Evolutionary conservation across 345 rosid genomes (phyloP).

Genomic region (Gossypium sturtianum): DNA sequence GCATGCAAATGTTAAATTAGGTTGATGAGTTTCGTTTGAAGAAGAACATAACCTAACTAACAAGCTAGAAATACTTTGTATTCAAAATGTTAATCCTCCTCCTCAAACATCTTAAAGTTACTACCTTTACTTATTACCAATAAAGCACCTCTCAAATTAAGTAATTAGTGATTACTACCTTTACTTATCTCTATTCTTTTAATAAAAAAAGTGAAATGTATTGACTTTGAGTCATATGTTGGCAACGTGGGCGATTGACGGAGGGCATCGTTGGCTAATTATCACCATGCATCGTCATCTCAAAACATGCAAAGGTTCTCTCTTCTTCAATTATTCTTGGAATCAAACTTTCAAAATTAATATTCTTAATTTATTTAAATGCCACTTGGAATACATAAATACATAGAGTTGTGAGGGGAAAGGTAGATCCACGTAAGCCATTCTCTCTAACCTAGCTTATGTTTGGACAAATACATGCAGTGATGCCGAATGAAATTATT

Average conservation of each 20-base stretch:
- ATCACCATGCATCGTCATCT: neutral
- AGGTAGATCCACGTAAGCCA: neutral
- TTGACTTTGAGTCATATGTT: neutral
- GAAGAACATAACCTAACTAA: neutral
- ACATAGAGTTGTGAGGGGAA: neutral
- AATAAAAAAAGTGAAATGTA: too few relatives aligned
- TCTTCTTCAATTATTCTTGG: neutral
- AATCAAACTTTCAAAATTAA: neutral
- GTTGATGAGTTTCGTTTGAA: neutral
- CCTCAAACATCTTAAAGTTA: neutral
- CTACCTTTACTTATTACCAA: neutral
- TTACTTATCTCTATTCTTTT: too few relatives aligned
- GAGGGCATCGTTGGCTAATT: neutral
- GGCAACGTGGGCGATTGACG: neutral
- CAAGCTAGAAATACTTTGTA: too few relatives aligned
- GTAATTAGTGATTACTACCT: neutral
- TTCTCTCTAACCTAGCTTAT: neutral
- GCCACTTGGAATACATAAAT: neutral
- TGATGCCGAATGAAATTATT: neutral
- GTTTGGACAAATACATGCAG: neutral
- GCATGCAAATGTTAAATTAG: neutral
- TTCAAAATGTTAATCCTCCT: neutral
- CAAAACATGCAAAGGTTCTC: neutral
- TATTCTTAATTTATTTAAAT: neutral
- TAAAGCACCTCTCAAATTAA: neutral